Conservation (phyloP, 345 rosid genomes). For the Viola odorata region DNA sequence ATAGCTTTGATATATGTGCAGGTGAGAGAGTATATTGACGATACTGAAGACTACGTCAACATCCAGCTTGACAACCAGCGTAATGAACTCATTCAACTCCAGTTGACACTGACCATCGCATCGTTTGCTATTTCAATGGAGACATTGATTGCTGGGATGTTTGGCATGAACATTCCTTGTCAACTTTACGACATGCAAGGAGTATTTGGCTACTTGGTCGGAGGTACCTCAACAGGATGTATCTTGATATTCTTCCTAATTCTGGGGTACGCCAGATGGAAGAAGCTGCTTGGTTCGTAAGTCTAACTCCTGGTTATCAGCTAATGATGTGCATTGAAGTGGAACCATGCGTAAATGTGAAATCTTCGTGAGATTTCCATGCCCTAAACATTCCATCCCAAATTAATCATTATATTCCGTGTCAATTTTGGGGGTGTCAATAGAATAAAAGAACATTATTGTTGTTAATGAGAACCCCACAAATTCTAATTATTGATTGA, state of each 20-base stretch:
- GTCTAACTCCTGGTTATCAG: neutral
- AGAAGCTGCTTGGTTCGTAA: constrained; percentile 75
- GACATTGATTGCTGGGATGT: constrained; percentile 53
- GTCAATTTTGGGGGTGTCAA: no score
- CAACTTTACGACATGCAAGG: constrained; percentile 27
- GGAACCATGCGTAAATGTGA: no score
- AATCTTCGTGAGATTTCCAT: no score
- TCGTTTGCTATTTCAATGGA: constrained; percentile 67
- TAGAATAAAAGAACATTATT: no score
- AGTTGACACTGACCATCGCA: constrained; percentile 69
- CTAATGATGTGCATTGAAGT: neutral
- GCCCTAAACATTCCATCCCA: no score
- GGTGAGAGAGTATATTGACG: constrained; percentile 94
- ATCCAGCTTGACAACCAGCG: constrained; percentile 88
- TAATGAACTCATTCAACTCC: constrained; percentile 84
- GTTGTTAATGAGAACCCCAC: no score
- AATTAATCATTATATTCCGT: no score
- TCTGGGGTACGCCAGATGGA: constrained; percentile 90
- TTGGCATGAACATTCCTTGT: constrained; percentile 83
- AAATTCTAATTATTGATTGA: no score
- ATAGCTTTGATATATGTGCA: constrained; percentile 14
- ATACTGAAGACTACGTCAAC: constrained; percentile 90
- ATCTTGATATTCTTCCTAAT: constrained; percentile 59
- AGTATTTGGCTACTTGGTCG: constrained; percentile 54
- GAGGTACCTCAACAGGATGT: constrained; percentile 38